Evolutionary conservation across 345 rosid genomes (phyloP), one percentile per base, ranked within the genome.

Genomic region (Carallia pectinifolia): DNA sequence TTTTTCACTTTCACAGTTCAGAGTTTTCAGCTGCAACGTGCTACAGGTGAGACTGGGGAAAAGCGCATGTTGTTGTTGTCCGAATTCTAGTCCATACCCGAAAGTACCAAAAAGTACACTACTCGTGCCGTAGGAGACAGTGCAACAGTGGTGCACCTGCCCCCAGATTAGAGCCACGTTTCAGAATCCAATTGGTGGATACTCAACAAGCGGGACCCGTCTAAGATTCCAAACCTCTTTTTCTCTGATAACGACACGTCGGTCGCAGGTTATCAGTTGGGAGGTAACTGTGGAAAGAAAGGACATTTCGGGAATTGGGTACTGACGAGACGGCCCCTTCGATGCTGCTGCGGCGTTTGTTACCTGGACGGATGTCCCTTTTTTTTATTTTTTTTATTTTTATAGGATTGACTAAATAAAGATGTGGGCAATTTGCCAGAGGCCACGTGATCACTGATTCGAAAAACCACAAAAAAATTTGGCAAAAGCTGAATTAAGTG

Each of bases 181-280:
- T 68, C 77, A 0, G 1, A 0, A 6, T 44, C 0, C 17, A 0
- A 71, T 53, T 66, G 73, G 76, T 0, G 15, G 0, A 1, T 2
- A 30, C 0, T 4, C 7, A 4, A 3, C 3, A 1, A 3, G 0
- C 5, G 70, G 74, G 76, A 47, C 76, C 80, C 61, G 37, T 0
- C 9, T 8, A 1, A 68, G 70, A 76, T 75, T 75, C 76, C 72
- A 33, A 10, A 61, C 60, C 13, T 30, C 59, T n/a, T 15, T 5
- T 38, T 38, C 5, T 27, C 12, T 31, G 78, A 77, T 18, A 77
- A 74, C 71, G 82, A 80, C 84, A 64, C 76, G 71, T 77, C 74
- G 52, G 76, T 74, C 83, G 74, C 83, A 75, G 83, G 78, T 76
- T 74, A 65, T 58, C 81, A 53, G 40, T 7, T 6, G 40, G 40